phyloP scores from a whole-genome alignment of 495 filamentous ascomycete genomes.

The Entonaema liquescens region DNA sequence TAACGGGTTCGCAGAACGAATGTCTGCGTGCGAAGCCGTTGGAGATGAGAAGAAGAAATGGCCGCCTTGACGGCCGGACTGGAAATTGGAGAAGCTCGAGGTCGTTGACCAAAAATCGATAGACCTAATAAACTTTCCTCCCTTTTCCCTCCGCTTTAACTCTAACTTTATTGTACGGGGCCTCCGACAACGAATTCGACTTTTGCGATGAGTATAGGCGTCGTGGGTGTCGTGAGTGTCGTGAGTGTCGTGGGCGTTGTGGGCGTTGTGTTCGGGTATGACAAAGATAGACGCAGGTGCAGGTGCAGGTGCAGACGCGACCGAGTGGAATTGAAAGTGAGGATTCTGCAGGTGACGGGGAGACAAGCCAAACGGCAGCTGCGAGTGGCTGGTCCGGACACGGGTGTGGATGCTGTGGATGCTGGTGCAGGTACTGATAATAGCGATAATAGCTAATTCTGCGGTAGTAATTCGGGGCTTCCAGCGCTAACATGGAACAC shows the following conservation, averaged over 20 bases:
- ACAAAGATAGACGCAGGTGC: conserved; percentile 32
- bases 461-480: conserved; percentile 21
- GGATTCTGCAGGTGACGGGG: conserved; percentile 27
- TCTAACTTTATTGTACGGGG: conserved; percentile 20
- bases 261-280: conserved; percentile 28
- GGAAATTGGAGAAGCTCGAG: conserved; percentile 29
- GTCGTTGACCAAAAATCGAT: conserved; percentile 6
- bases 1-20: conserved; percentile 44
- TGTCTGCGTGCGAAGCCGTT: conserved; percentile 57
- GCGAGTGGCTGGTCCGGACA: conserved; percentile 28
- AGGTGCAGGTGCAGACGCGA: conserved; percentile 10
- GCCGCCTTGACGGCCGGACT: conserved; percentile 54
- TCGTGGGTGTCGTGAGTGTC: too few relatives aligned
- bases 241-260: neutral
- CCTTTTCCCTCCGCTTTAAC: conserved; percentile 34
- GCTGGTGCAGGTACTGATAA: neutral
- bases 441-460: neutral
- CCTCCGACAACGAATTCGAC: conserved; percentile 10
- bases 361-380: conserved; percentile 4
- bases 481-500: conserved; percentile 25
- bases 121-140: conserved; percentile 16
- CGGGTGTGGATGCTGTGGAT: neutral
- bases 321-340: conserved; percentile 20
- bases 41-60: conserved; percentile 47
- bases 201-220: conserved; percentile 14